Percentiles rank a stretch among this genome's conserved stretches.
phyloP scores from a whole-genome alignment of 768 basidiomycete species.

The Kwoniella botswanensis region DNA sequence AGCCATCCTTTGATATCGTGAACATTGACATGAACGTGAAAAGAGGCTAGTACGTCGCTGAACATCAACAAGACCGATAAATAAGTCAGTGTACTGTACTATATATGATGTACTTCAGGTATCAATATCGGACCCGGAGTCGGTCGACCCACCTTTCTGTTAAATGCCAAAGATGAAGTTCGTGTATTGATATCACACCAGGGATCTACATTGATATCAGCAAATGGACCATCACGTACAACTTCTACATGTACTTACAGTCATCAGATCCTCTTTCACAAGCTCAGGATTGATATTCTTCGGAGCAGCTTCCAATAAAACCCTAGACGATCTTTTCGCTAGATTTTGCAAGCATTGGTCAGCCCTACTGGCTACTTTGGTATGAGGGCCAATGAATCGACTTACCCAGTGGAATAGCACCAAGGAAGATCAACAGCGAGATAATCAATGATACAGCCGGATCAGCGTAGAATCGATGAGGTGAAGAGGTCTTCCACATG shows the following conservation, averaged over 20 bases:
- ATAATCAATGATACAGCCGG: slow-evolving; percentile 65
- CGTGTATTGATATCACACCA: slow-evolving; percentile 63
- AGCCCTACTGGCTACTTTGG: no score
- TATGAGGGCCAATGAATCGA: slow-evolving; percentile 2
- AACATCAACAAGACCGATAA: no score
- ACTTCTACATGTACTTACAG: slow-evolving; percentile 46
- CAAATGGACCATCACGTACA: neutral
- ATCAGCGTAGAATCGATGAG: slow-evolving; percentile 65
- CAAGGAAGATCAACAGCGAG: slow-evolving; percentile 64
- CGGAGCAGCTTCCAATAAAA: slow-evolving; percentile 65
- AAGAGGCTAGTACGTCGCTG: slow-evolving; percentile 65
- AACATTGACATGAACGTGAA: slow-evolving; percentile 65
- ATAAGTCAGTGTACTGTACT: no score
- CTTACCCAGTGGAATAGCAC: slow-evolving; percentile 65
- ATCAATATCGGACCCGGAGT: no score
- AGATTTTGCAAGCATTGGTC: slow-evolving; percentile 2
- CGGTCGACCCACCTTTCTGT: slow-evolving; percentile 61
- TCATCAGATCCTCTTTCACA: slow-evolving; percentile 63
- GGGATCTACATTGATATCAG: slow-evolving; percentile 58
- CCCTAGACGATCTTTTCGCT: slow-evolving; percentile 64
- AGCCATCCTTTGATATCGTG: slow-evolving; percentile 65
- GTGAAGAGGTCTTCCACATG: slow-evolving; percentile 63
- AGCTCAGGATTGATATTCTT: slow-evolving; percentile 64
- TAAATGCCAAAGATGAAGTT: slow-evolving; percentile 66
- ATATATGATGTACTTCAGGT: no score